These are phyloP conservation scores for Suillus subaureus DNA, from an alignment of 768 basidiomycete species.

Conservation along the genomic window DNA sequence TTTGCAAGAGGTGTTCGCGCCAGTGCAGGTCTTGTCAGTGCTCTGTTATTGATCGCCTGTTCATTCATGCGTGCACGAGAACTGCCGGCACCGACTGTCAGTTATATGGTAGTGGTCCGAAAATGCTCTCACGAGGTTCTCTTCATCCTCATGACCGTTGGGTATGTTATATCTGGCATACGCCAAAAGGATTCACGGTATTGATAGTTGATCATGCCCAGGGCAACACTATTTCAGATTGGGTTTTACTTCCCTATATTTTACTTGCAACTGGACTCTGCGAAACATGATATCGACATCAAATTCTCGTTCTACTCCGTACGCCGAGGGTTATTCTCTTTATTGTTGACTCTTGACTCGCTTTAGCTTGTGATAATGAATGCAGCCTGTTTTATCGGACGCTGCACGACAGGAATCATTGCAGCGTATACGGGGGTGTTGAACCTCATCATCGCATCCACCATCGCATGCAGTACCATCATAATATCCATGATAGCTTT, in stretches of 20 bases:
- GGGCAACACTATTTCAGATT: conserved; percentile 27
- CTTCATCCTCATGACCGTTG: conserved; percentile 2
- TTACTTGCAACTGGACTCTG: conserved; percentile 53
- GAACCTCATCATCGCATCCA: conserved; percentile 35
- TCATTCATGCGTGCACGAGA: conserved; percentile 39
- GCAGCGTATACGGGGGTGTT: conserved; percentile 43
- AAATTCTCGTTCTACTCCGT: conserved; percentile 54
- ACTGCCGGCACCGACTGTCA: conserved; percentile 22
- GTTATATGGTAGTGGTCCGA: neutral
- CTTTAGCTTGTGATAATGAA: conserved; percentile 51
- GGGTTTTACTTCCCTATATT: conserved; percentile 52
- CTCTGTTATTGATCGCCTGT: conserved; percentile 40
- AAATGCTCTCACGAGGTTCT: conserved; percentile 1
- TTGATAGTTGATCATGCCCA: neutral
- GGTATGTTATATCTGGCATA: neutral
- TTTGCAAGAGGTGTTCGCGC: conserved; percentile 42
- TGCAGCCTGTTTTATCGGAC: conserved; percentile 48
- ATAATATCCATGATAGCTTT: conserved; percentile 45
- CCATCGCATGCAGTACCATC: conserved; percentile 34
- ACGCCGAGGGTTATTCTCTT: neutral
- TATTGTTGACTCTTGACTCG: neutral
- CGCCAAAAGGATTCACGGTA: neutral
- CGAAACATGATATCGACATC: conserved; percentile 43
- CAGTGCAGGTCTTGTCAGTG: conserved; percentile 42
- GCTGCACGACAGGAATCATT: conserved; percentile 44